Percentiles rank a stretch among this genome's conserved stretches.
phyloP scores from a whole-genome alignment of 2,329 filamentous ascomycete genomes.

The Penicillium olsonii region DNA sequence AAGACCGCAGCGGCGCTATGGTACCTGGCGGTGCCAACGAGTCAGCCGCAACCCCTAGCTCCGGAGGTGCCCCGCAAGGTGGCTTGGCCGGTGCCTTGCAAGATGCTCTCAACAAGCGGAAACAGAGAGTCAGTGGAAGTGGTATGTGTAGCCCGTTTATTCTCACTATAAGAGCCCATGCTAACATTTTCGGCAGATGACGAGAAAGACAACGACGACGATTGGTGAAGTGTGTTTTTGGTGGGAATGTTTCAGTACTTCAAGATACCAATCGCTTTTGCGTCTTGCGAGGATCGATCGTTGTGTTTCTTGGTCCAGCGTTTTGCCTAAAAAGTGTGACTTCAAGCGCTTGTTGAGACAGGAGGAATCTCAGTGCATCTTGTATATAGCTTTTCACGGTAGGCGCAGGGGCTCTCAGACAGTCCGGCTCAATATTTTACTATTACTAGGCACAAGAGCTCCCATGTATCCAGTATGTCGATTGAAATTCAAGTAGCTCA shows the following conservation, averaged over 20 bases:
- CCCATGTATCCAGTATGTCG: too few relatives aligned
- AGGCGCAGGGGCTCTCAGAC: constrained; percentile 13
- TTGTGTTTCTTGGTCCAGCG: constrained; percentile 13
- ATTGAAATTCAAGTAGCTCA: too few relatives aligned
- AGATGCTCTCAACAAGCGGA: constrained; percentile 75
- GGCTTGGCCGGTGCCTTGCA: constrained; percentile 82
- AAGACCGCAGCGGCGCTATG: constrained; percentile 47
- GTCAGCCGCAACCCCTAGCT: constrained; percentile 57
- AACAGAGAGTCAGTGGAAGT: constrained; percentile 91
- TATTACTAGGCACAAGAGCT: not conserved
- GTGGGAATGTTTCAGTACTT: constrained; percentile 10
- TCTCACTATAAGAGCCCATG: not conserved
- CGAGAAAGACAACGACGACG: constrained; percentile 49
- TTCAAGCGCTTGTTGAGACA: constrained; percentile 10
- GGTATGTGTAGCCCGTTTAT: constrained; percentile 63
- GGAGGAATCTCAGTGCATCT: constrained; percentile 7
- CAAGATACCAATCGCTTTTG: constrained; percentile 21
- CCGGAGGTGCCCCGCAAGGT: constrained; percentile 53
- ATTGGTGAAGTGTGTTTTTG: constrained; percentile 40
- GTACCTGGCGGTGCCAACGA: constrained; percentile 56
- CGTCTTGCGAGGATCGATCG: constrained; percentile 16
- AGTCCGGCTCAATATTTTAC: not conserved
- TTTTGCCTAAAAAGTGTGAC: constrained; percentile 17
- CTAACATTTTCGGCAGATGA: constrained; percentile 43
- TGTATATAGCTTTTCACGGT: constrained; percentile 20